phyloP scores from a whole-genome alignment of 257 asterid genomes.

The Solanum arcanum region DNA sequence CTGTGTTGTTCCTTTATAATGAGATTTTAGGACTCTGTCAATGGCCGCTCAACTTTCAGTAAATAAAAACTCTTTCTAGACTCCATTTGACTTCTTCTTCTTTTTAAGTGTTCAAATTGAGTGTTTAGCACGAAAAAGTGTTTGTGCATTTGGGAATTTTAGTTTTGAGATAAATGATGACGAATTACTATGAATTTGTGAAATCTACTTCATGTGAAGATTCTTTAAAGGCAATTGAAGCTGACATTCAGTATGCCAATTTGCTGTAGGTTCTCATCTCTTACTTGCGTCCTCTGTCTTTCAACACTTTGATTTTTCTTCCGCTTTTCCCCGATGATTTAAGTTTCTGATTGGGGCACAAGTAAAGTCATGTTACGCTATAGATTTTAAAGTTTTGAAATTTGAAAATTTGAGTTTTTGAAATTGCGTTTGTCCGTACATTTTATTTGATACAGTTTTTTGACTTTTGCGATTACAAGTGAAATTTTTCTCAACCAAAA shows the following conservation, averaged over 20 bases:
- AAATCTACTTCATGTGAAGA: conserved; percentile 35
- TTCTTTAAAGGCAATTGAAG: conserved; percentile 33
- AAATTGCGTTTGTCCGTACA: no score
- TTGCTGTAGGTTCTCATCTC: conserved; percentile 24
- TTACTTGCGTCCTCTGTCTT: neutral
- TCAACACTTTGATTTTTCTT: neutral
- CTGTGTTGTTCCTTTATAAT: neutral
- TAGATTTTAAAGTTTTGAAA: neutral
- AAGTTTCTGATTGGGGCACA: neutral
- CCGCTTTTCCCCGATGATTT: neutral
- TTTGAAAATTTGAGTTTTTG: neutral
- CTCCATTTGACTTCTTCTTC: neutral
- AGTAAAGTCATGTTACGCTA: neutral
- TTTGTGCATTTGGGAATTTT: neutral
- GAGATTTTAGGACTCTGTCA: no score
- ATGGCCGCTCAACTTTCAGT: no score
- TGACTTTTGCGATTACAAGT: neutral
- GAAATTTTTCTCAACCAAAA: neutral
- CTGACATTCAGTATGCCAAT: conserved; percentile 53
- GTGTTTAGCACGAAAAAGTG: neutral
- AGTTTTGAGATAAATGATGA: neutral
- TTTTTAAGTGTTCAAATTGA: neutral
- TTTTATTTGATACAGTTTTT: no score
- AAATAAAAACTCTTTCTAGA: neutral
- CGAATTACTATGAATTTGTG: conserved; percentile 29